These are phyloP conservation scores for Triadica sebifera DNA, from an alignment of 345 rosid genomes.

Conservation along the genomic window DNA sequence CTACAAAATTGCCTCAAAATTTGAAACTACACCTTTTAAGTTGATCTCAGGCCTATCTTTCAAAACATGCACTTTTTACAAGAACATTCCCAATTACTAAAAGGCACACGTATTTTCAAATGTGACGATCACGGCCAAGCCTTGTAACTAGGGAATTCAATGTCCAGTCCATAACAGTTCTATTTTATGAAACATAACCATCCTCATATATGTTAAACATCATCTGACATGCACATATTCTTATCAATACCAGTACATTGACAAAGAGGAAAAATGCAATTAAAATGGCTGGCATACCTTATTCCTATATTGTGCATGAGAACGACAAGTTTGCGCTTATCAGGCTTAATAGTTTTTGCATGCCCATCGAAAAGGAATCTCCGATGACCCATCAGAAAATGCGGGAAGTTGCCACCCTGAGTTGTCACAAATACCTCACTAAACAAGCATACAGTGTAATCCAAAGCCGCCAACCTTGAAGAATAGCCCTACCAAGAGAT, in stretches of 20 bases:
- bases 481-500: constrained; percentile 59
- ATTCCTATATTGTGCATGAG: constrained; percentile 68
- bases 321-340: constrained; percentile 74
- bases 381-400: constrained; percentile 93
- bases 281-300: constrained; percentile 45
- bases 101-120: too few relatives aligned
- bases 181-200: too few relatives aligned
- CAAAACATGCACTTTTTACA: too few relatives aligned
- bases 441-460: constrained; percentile 78
- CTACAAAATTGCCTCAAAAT: not conserved
- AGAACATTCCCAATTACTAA: too few relatives aligned
- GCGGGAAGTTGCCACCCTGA: constrained; percentile 97
- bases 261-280: constrained; percentile 2
- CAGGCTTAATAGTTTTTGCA: constrained; percentile 83
- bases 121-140: not conserved
- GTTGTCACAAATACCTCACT: constrained; percentile 92
- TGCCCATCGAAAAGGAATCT: constrained; percentile 84
- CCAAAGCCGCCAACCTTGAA: constrained; percentile 94
- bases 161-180: not conserved
- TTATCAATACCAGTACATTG: not conserved
- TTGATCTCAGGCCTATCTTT: not conserved
- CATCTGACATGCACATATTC: not conserved
- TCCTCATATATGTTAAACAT: not conserved
- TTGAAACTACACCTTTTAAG: not conserved
- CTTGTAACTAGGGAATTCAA: not conserved